phyloP scores from a whole-genome alignment of 768 basidiomycete species.

The Leccinum arenicola region DNA sequence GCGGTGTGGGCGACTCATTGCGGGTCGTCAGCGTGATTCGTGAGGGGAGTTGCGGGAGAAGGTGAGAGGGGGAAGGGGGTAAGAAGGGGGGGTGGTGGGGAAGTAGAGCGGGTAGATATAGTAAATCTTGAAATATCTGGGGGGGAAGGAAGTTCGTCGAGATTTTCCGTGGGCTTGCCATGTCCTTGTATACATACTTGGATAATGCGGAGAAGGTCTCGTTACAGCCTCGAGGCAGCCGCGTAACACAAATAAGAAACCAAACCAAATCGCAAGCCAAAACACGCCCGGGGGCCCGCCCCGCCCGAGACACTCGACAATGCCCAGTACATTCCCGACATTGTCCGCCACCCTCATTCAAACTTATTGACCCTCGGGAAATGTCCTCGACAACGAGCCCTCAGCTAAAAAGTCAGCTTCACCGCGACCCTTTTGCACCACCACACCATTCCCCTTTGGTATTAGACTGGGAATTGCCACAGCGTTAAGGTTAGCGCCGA shows the following conservation, averaged over 20 bases:
- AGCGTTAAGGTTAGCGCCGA: conserved; percentile 14
- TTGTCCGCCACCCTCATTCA: not conserved
- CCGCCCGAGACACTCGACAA: conserved; percentile 3
- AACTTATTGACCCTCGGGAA: not conserved
- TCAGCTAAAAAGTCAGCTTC: conserved; percentile 7
- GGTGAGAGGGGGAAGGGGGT: not conserved
- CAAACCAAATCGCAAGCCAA: not conserved
- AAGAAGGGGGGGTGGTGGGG: not conserved
- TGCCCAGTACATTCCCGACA: not conserved
- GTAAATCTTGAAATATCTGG: not conserved
- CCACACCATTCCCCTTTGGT: conserved; percentile 10
- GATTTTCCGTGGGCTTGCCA: conserved; percentile 21
- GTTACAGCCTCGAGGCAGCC: conserved; percentile 30
- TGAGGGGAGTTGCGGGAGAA: conserved; percentile 16
- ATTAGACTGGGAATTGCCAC: conserved; percentile 13
- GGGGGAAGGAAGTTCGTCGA: conserved; percentile 2
- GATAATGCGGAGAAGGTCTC: conserved; percentile 26
- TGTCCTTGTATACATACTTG: conserved; percentile 25
- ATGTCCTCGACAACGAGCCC: not conserved
- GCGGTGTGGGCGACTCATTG: conserved; percentile 37
- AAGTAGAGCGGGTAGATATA: conserved; percentile 19
- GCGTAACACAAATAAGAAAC: conserved; percentile 5
- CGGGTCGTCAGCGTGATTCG: conserved; percentile 31
- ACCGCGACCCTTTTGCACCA: conserved; percentile 4
- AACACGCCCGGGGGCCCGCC: not conserved